Evolutionary conservation across 2,329 filamentous ascomycete species (phyloP), one percentile per base, ranked within the genome.

Genomic region (Pyrenophora seminiperda): DNA sequence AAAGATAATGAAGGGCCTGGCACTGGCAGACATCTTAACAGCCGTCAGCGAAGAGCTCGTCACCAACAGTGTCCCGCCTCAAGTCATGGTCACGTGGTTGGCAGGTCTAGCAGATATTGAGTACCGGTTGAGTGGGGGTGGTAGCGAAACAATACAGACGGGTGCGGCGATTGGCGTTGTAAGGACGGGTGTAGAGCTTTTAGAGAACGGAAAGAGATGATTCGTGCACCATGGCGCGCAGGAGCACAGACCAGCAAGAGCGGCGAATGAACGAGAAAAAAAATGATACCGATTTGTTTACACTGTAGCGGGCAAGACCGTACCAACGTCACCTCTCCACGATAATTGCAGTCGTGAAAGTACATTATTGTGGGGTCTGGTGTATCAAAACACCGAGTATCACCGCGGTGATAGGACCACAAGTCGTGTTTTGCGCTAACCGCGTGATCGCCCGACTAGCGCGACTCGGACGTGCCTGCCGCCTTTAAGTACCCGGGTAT

Each of bases 51-150:
- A 97, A 63, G 89, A 96, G 75, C 74, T 99, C 50, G 81, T 84
- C 15, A 88, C 87, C 69, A 77, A 97, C 41, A 90, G 96, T 60
- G 94, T 96, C 10, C 89, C 87, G 44, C 81, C 90, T 0, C 88
- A 93, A 70, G 93, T 91, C 9, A 89, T 94, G 79, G 88, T 97
- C 43, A 84, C 87, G 2, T 99, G 94, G 94, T 77, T 99, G 54
- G 88, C 94, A 52, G 92, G 92, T 0, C 76, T 99, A 47, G 91
- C 93, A 0, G 90, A 97, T 63, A 89, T 99, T 43, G 94, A 99
- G 77, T 95, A 95, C 75, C 81, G 94, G 54, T 78, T 99, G 5
- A 89, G 92, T 27, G 89, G 91, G 34, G 94, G 94, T 17, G 92
- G 89, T 1, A 91, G 86, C 50, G 94, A 99, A 76, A 77, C 79